Evolutionary conservation across 345 rosid species (phyloP).

Genomic region (Ceriops decandra): DNA sequence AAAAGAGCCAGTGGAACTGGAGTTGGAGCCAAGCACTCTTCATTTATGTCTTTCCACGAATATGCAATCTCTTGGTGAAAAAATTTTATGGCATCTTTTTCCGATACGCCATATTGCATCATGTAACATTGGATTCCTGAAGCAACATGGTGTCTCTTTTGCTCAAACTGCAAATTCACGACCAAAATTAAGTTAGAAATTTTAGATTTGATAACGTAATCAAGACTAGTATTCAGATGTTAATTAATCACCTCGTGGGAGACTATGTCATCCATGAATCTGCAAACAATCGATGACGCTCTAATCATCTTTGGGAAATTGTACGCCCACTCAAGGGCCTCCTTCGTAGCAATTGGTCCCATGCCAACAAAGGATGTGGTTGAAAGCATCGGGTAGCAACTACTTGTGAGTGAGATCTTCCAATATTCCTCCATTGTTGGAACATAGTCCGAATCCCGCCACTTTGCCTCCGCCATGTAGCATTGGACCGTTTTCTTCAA

Average conservation of each 20-base stretch:
- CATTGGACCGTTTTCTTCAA: not conserved
- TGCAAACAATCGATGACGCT: slow-evolving; percentile 5
- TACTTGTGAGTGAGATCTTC: not conserved
- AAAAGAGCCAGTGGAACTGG: not conserved
- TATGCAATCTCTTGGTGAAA: not conserved
- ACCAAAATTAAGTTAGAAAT: no score
- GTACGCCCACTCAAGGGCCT: slow-evolving; percentile 21
- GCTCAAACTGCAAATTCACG: not conserved
- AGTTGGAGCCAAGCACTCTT: not conserved
- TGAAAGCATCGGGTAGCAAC: not conserved
- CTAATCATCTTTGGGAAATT: slow-evolving; percentile 8
- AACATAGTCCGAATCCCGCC: not conserved
- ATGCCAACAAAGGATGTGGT: slow-evolving; percentile 10
- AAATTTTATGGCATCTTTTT: not conserved
- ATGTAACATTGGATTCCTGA: slow-evolving; percentile 11
- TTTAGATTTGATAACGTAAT: no score
- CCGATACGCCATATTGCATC: slow-evolving; percentile 11
- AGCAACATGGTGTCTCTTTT: slow-evolving; percentile 9
- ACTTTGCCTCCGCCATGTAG: slow-evolving; percentile 3
- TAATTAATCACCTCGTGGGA: slow-evolving; percentile 13
- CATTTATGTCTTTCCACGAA: slow-evolving; percentile 18
- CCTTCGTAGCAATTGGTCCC: slow-evolving; percentile 17
- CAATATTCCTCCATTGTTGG: slow-evolving; percentile 22
- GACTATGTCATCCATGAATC: slow-evolving; percentile 29
- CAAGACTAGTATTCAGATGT: no score